Evolutionary conservation across 2,329 filamentous ascomycete species (phyloP).

Genomic region (Stachybotrys chartarum): DNA sequence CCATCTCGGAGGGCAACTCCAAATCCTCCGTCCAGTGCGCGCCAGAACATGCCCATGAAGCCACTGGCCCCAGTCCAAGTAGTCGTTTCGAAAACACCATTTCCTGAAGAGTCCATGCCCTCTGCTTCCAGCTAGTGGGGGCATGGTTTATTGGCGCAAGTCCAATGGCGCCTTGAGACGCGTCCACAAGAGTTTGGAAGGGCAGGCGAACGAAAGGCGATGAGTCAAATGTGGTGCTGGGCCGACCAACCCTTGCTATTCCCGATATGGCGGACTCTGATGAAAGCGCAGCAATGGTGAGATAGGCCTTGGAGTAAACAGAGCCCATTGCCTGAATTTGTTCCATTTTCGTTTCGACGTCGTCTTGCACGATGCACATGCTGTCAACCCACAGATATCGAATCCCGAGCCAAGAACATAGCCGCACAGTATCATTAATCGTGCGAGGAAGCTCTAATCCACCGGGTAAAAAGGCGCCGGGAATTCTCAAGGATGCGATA

Average conservation of each 20-base stretch:
- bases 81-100: conserved; percentile 3
- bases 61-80: conserved; percentile 1
- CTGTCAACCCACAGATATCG: conserved; percentile 8
- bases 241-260: neutral
- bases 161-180: conserved; percentile 1
- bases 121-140: neutral
- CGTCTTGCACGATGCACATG: conserved; percentile 5
- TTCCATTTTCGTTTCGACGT: conserved; percentile 1
- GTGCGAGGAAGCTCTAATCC: conserved; percentile 3
- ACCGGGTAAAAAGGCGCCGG: conserved; percentile 1
- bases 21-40: conserved; percentile 4
- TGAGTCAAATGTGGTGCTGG: neutral
- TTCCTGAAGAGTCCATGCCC: conserved; percentile 6
- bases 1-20: conserved; percentile 1
- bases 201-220: conserved; percentile 2
- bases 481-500: neutral
- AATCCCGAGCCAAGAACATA: conserved; percentile 3
- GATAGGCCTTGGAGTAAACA: conserved; percentile 3
- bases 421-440: conserved; percentile 3
- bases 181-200: neutral
- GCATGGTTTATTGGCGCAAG: neutral
- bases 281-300: conserved; percentile 1
- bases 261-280: conserved; percentile 1
- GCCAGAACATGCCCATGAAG: conserved; percentile 3
- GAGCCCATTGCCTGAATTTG: conserved; percentile 5